These are phyloP conservation scores for Vickermania ingenoplastis DNA, from an alignment of 208 protist species.

Conservation along the genomic window DNA sequence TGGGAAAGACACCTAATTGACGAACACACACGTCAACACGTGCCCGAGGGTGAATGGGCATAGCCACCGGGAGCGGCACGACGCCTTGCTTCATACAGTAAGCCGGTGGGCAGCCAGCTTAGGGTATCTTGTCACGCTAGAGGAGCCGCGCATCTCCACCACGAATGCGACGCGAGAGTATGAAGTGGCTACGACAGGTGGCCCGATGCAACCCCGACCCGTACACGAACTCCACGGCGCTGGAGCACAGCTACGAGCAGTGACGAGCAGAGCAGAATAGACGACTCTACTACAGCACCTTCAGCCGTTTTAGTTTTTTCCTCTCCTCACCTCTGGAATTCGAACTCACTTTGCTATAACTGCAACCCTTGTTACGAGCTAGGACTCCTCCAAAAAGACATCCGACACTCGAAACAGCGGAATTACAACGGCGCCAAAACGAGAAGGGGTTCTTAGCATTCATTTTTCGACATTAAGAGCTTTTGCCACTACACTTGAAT, in stretches of 20 bases:
- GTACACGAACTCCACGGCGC: slow-evolving; percentile 11
- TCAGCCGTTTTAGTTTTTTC: too few relatives aligned
- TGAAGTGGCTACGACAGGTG: slow-evolving; percentile 12
- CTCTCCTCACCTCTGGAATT: too few relatives aligned
- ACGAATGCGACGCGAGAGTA: slow-evolving; percentile 6
- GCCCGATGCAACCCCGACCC: slow-evolving; percentile 4
- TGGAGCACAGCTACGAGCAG: slow-evolving; percentile 1
- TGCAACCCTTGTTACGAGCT: too few relatives aligned
- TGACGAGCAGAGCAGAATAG: too few relatives aligned
- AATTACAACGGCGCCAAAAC: too few relatives aligned
- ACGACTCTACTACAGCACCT: too few relatives aligned
- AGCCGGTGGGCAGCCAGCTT: slow-evolving; percentile 9
- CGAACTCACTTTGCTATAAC: too few relatives aligned
- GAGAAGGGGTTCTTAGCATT: too few relatives aligned
- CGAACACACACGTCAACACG: slow-evolving; percentile 22
- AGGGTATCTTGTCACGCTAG: slow-evolving; percentile 4
- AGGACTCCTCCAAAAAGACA: too few relatives aligned
- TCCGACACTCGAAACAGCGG: too few relatives aligned
- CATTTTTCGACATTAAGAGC: too few relatives aligned
- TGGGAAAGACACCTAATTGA: slow-evolving; percentile 2
- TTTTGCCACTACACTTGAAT: not conserved
- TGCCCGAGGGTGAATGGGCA: slow-evolving; percentile 7
- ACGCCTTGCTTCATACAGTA: slow-evolving; percentile 10
- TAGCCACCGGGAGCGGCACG: slow-evolving; percentile 13
- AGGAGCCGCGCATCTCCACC: slow-evolving; percentile 9